These are phyloP conservation scores for Leccinum sublutescens DNA, from an alignment of 768 basidiomycete species.

Conservation along the genomic window DNA sequence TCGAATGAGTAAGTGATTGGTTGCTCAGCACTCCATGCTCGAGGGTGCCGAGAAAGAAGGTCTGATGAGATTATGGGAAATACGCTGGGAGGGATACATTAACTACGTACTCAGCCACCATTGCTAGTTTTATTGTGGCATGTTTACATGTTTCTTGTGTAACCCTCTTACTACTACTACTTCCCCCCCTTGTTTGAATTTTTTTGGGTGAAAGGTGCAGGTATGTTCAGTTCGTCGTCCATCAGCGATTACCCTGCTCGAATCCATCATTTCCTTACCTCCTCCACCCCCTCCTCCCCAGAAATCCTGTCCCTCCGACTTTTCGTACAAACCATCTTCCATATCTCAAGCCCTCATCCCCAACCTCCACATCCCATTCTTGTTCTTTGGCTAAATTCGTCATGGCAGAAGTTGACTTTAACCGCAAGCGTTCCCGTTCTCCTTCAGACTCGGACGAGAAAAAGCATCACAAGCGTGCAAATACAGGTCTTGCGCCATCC, in stretches of 20 bases:
- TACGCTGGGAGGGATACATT: conserved; percentile 47
- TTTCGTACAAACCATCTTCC: conserved; percentile 37
- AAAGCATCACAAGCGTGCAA: conserved; percentile 80
- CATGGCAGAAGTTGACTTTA: conserved; percentile 85
- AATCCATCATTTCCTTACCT: conserved; percentile 55
- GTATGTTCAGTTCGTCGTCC: conserved; percentile 36
- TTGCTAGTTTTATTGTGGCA: conserved; percentile 24
- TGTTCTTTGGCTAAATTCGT: conserved; percentile 55
- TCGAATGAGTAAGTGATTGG: not conserved
- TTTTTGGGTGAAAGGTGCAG: conserved; percentile 11
- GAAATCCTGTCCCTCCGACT: conserved; percentile 43
- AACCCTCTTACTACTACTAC: conserved; percentile 11
- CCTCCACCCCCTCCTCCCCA: conserved; percentile 49
- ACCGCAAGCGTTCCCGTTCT: conserved; percentile 84
- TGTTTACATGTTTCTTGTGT: conserved; percentile 4
- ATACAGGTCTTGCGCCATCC: conserved; percentile 65
- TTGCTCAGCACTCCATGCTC: conserved; percentile 51
- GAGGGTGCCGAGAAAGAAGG: conserved; percentile 43
- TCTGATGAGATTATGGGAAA: conserved; percentile 46
- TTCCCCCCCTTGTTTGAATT: not conserved
- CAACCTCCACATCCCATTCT: conserved; percentile 37
- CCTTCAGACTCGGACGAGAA: conserved; percentile 78
- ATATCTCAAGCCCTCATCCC: conserved; percentile 44
- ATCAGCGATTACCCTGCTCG: conserved; percentile 49
- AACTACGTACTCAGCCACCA: not conserved